phyloP scores from a whole-genome alignment of 495 filamentous ascomycete genomes.

The Xeromyces bisporus region DNA sequence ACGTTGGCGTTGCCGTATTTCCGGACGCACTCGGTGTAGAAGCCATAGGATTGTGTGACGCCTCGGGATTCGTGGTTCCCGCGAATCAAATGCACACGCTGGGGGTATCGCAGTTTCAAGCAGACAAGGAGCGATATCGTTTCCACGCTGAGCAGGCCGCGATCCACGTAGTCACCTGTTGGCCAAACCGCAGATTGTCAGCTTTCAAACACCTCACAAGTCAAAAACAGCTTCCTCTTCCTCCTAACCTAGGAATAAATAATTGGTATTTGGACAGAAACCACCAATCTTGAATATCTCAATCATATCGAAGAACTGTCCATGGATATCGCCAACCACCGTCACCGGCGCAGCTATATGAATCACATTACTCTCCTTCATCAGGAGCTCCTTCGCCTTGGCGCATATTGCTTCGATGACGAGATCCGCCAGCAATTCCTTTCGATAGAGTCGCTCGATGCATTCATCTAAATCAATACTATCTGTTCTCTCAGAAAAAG shows the following conservation, averaged over 20 bases:
- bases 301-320: conserved; percentile 95
- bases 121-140: conserved; percentile 93
- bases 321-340: conserved; percentile 98
- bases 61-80: conserved; percentile 96
- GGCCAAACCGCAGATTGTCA: no score
- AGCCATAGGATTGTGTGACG: conserved; percentile 96
- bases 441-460: conserved; percentile 86
- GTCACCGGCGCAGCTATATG: conserved; percentile 92
- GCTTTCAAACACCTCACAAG: no score
- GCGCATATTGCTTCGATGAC: conserved; percentile 98
- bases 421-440: conserved; percentile 89
- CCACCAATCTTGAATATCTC: conserved; percentile 99
- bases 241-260: conserved; percentile 75
- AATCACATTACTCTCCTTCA: conserved; percentile 99
- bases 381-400: conserved; percentile 93
- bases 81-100: conserved; percentile 81
- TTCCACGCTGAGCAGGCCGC: conserved; percentile 90
- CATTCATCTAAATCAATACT: conserved; percentile 97
- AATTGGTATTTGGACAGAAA: conserved; percentile 92
- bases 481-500: conserved; percentile 47
- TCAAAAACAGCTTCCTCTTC: conserved; percentile 7
- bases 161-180: conserved; percentile 89
- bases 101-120: conserved; percentile 82
- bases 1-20: conserved; percentile 98
- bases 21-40: conserved; percentile 93